phyloP scores from a whole-genome alignment of 2,329 filamentous ascomycete species.

The Colletotrichum incanum region DNA sequence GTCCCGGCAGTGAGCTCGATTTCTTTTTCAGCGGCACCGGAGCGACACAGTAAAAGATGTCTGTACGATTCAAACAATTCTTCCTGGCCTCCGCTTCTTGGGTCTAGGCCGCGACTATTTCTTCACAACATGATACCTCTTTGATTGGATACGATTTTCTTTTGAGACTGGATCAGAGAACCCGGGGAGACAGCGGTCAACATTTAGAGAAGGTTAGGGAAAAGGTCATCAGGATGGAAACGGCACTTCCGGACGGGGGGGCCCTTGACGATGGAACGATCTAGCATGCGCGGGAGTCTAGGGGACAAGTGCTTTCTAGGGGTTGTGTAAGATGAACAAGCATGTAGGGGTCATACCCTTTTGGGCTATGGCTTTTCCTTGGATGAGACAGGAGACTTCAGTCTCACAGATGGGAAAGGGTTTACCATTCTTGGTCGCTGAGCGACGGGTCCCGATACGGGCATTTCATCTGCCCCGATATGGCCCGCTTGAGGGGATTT shows the following conservation, averaged over 20 bases:
- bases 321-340: slow-evolving; percentile 32
- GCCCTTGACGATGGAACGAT: slow-evolving; percentile 36
- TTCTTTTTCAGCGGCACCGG: slow-evolving; percentile 73
- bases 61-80: slow-evolving; percentile 17
- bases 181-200: background rate
- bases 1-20: slow-evolving; percentile 81
- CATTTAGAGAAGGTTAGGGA: slow-evolving; percentile 17
- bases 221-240: slow-evolving; percentile 31
- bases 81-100: background rate
- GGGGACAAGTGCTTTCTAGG: slow-evolving; percentile 22
- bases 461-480: background rate
- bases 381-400: background rate
- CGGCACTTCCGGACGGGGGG: slow-evolving; percentile 9
- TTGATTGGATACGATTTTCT: slow-evolving; percentile 21
- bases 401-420: background rate
- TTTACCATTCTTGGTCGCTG: slow-evolving; percentile 32
- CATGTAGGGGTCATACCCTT: slow-evolving; percentile 7
- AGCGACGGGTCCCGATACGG: slow-evolving; percentile 17
- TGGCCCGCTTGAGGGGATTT: slow-evolving; percentile 4
- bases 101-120: background rate
- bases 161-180: slow-evolving; percentile 9
- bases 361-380: background rate
- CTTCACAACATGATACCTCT: slow-evolving; percentile 26
- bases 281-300: slow-evolving; percentile 38
- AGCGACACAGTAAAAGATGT: slow-evolving; percentile 35